Conservation (phyloP, 805 yeast species). For the Jamesozyma lodderae region DNA sequence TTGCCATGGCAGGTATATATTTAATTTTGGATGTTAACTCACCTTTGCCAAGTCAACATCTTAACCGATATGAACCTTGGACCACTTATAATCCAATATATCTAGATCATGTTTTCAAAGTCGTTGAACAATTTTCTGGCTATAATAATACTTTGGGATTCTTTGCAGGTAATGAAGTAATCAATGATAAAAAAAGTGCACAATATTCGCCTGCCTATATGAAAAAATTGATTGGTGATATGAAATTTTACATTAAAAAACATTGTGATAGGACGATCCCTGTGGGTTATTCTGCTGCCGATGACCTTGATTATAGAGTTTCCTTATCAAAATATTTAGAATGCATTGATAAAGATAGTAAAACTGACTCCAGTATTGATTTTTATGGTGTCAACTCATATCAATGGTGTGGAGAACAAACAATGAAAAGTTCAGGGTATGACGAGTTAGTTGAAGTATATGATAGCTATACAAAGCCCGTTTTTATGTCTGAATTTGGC, state of each 20-base stretch:
- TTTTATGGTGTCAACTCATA: constrained; percentile 93
- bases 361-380: constrained; percentile 51
- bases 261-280: constrained; percentile 65
- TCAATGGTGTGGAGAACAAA: constrained; percentile 93
- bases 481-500: constrained; percentile 87
- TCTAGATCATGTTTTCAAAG: constrained; percentile 64
- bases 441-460: constrained; percentile 64
- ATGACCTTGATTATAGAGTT: constrained; percentile 68
- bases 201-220: constrained; percentile 62
- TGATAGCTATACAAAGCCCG: constrained; percentile 57
- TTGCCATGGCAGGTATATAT: constrained; percentile 90
- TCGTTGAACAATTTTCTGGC: constrained; percentile 69
- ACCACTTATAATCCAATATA: constrained; percentile 65
- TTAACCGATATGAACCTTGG: constrained; percentile 93
- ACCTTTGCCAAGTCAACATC: constrained; percentile 65
- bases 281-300: constrained; percentile 95
- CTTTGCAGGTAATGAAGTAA: constrained; percentile 86
- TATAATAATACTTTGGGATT: constrained; percentile 86
- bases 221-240: constrained; percentile 71
- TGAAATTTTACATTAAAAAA: constrained; percentile 56
- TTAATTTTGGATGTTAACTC: constrained; percentile 86
- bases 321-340: constrained; percentile 74
- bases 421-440: constrained; percentile 72
- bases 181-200: constrained; percentile 70
- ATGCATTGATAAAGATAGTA: constrained; percentile 47